A percentile compares a stretch with the other conserved stretches of the same genome.
Evolutionary conservation across 192 early-diverging fungal species (phyloP).

Genomic region (Coemansia sp.): DNA sequence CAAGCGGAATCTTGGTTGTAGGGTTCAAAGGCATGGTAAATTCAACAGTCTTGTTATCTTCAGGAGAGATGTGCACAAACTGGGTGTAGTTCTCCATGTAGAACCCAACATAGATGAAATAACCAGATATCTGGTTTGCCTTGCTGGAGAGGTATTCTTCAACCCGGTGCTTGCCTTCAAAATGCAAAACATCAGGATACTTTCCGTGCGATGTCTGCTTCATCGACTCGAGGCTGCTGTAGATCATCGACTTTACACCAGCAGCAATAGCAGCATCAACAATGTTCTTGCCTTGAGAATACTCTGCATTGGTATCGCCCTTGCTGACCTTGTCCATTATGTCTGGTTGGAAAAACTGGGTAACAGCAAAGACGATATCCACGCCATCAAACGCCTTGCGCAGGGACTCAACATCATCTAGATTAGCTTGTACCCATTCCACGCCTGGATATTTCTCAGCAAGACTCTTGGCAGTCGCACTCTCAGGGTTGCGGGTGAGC

Average conservation of each 20-base stretch:
- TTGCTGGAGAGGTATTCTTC: conserved; percentile 39
- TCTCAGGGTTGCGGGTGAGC: conserved; percentile 20
- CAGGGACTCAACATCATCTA: conserved; percentile 26
- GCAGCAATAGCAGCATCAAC: conserved; percentile 38
- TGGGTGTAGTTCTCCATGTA: conserved; percentile 43
- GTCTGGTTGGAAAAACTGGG: conserved; percentile 26
- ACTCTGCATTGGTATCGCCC: conserved; percentile 33
- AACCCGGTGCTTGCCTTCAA: conserved; percentile 38
- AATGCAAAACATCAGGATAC: conserved; percentile 23
- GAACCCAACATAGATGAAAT: conserved; percentile 20
- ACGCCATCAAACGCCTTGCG: conserved; percentile 20
- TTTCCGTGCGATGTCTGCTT: conserved; percentile 25
- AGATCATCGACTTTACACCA: conserved; percentile 22
- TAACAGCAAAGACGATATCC: conserved; percentile 38
- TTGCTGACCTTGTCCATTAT: conserved; percentile 1
- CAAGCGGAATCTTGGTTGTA: conserved; percentile 24
- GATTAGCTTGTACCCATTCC: conserved; percentile 23
- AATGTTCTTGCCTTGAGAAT: conserved; percentile 32
- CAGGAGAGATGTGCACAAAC: conserved; percentile 30
- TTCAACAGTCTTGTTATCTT: conserved; percentile 35
- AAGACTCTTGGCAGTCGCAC: conserved; percentile 12
- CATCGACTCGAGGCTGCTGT: conserved; percentile 33
- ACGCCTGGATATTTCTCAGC: conserved; percentile 28
- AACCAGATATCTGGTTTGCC: conserved; percentile 18
- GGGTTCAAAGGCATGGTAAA: conserved; percentile 29